Evolutionary conservation across 1,284 basidiomycete genomes (phyloP).

Genomic region (Uromyces viciae-fabae): DNA sequence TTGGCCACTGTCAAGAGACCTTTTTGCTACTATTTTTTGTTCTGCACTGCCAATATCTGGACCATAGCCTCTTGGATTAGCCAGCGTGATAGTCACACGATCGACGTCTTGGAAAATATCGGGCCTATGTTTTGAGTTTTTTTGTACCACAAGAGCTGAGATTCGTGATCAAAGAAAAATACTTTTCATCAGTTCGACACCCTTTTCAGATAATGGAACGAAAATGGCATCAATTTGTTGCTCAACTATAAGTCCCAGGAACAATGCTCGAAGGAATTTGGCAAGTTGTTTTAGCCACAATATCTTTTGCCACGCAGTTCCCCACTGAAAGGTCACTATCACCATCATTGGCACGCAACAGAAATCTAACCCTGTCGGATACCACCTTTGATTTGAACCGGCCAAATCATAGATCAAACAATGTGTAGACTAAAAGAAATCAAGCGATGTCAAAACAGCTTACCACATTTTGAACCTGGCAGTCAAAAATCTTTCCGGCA

Average conservation of each 20-base stretch:
- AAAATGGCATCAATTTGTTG: no score
- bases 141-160: slow-evolving; percentile 9
- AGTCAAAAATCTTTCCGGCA: slow-evolving; percentile 1
- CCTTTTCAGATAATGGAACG: background rate
- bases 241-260: slow-evolving; percentile 27
- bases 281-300: slow-evolving; percentile 2
- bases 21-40: background rate
- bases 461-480: slow-evolving; percentile 17
- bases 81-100: slow-evolving; percentile 1
- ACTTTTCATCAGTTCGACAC: background rate
- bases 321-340: slow-evolving; percentile 6
- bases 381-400: background rate
- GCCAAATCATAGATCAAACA: background rate
- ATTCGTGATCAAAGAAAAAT: background rate
- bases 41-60: background rate
- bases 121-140: background rate
- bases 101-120: slow-evolving; percentile 4
- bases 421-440: background rate
- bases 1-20: background rate
- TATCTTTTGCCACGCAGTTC: background rate
- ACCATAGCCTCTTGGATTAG: slow-evolving; percentile 16
- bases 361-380: slow-evolving; percentile 7
- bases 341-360: slow-evolving; percentile 1
- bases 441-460: no score
- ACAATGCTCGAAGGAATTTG: slow-evolving; percentile 18